phyloP scores from a whole-genome alignment of 768 basidiomycete species.

The Tulasnella sp. region DNA sequence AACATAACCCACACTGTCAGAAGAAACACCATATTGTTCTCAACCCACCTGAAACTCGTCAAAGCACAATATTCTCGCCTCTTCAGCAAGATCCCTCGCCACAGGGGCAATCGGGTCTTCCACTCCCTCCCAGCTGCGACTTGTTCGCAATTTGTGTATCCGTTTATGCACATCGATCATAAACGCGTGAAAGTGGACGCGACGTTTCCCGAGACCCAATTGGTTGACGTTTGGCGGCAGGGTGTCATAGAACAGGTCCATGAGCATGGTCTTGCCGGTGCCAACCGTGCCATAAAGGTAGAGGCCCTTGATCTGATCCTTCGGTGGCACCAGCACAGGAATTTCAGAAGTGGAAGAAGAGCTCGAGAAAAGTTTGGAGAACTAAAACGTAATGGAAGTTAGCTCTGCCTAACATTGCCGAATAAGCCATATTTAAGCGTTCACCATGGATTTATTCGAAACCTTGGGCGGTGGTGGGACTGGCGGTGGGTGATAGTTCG shows the following conservation, averaged over 20 bases:
- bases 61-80: constrained; percentile 83
- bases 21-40: constrained; percentile 6
- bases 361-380: constrained; percentile 21
- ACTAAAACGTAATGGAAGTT: constrained; percentile 16
- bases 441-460: constrained; percentile 7
- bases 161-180: constrained; percentile 99
- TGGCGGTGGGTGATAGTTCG: constrained; percentile 57
- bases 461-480: constrained; percentile 35
- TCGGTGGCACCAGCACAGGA: constrained; percentile 30
- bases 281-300: constrained; percentile 97
- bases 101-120: constrained; percentile 83
- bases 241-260: constrained; percentile 92
- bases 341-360: constrained; percentile 23
- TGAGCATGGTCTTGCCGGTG: constrained; percentile 97
- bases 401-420: neutral
- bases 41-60: constrained; percentile 91
- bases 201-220: constrained; percentile 44
- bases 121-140: constrained; percentile 47
- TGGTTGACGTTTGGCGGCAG: constrained; percentile 49
- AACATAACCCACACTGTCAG: constrained; percentile 4
- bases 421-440: neutral
- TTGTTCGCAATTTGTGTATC: constrained; percentile 63
- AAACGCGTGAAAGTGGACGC: constrained; percentile 97
- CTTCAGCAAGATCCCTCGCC: constrained; percentile 72
- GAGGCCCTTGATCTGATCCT: constrained; percentile 66